These are phyloP conservation scores for Ophiostoma fasciatum DNA, from an alignment of 2,329 filamentous ascomycete genomes.

Conservation along the genomic window DNA sequence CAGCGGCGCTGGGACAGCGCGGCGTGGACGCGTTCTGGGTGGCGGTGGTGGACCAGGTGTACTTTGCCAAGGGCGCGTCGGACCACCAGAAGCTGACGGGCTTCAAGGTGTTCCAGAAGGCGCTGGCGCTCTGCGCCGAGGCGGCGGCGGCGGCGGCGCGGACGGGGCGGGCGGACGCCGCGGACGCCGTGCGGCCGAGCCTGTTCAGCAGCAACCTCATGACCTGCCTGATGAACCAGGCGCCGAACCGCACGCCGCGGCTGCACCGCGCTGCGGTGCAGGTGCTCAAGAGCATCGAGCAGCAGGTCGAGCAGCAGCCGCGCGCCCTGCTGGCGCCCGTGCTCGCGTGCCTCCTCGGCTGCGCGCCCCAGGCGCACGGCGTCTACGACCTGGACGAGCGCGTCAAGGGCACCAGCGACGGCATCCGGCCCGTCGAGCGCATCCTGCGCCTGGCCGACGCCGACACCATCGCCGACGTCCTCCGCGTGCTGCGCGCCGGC, in stretches of 20 bases:
- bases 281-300: conserved; percentile 56
- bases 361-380: conserved; percentile 35
- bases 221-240: conserved; percentile 68
- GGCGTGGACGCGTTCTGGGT: conserved; percentile 11
- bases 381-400: conserved; percentile 70
- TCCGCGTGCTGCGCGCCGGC: conserved; percentile 30
- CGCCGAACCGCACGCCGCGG: conserved; percentile 61
- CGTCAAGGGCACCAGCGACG: conserved; percentile 38
- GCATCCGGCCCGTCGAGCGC: conserved; percentile 65
- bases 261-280: conserved; percentile 67
- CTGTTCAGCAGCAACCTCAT: conserved; percentile 78
- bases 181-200: conserved; percentile 31
- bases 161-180: conserved; percentile 20
- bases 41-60: conserved; percentile 62
- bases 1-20: background rate
- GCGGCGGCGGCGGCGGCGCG: background rate
- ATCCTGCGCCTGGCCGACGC: conserved; percentile 47
- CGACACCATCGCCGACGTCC: conserved; percentile 37
- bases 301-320: conserved; percentile 46
- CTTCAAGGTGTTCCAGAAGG: conserved; percentile 71
- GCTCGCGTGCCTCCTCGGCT: conserved; percentile 50
- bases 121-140: conserved; percentile 39
- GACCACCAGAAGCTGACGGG: conserved; percentile 86
- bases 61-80: conserved; percentile 71
- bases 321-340: conserved; percentile 44